phyloP scores from a whole-genome alignment of 2,329 filamentous ascomycete genomes.

The Chrysoporthe austroafricana region DNA sequence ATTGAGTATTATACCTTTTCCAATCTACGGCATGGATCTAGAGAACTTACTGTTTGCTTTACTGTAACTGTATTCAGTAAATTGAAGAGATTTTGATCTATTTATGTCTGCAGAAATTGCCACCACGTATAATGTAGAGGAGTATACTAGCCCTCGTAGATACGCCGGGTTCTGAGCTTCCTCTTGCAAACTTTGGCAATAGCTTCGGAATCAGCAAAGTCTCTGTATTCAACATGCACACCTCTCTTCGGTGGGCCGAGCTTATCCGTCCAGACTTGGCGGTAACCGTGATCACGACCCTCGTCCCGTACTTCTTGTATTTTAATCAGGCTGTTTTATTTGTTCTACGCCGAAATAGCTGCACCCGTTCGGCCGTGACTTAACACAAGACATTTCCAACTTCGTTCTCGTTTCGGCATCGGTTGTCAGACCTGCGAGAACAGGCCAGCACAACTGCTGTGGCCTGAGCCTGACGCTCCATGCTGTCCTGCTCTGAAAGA shows the following conservation, averaged over 20 bases:
- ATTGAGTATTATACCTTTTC: constrained; percentile 19
- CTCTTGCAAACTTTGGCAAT: constrained; percentile 5
- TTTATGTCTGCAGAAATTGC: constrained; percentile 22
- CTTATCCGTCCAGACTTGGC: constrained; percentile 8
- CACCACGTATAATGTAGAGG: constrained; percentile 14
- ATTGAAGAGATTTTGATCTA: background rate
- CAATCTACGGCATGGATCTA: constrained; percentile 5
- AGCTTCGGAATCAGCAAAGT: constrained; percentile 12
- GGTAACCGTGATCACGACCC: constrained; percentile 4
- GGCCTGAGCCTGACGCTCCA: constrained; percentile 19
- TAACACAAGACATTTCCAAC: constrained; percentile 16
- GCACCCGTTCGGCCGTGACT: constrained; percentile 15
- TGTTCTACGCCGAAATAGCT: constrained; percentile 12
- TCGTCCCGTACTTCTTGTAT: constrained; percentile 11
- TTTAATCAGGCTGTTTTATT: constrained; percentile 13
- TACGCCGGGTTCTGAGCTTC: constrained; percentile 16
- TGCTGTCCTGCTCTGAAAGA: constrained; percentile 10
- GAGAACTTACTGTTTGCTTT: background rate
- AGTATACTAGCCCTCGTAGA: constrained; percentile 21
- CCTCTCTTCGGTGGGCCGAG: constrained; percentile 10
- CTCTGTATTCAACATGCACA: constrained; percentile 8
- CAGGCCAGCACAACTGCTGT: constrained; percentile 20
- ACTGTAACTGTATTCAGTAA: background rate
- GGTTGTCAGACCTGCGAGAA: background rate
- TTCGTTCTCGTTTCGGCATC: background rate